Base-by-base conservation (phyloP, 2,329 filamentous ascomycete genomes). In the Apiospora rasikravindrae region DNA sequence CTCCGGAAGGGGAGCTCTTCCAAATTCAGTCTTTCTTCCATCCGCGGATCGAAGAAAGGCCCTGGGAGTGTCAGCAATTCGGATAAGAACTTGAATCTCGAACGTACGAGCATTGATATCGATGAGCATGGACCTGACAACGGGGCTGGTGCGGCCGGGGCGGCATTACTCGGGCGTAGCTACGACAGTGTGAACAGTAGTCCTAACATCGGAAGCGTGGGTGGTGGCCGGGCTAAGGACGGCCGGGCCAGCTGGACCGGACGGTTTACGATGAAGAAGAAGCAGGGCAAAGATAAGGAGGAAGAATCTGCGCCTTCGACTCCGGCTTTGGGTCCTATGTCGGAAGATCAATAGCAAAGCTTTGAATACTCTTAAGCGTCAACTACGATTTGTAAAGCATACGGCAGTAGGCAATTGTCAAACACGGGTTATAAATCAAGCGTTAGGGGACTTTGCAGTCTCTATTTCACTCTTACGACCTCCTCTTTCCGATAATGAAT, bases 1-100 rank as follows among this genome's bases (percentile, higher is more conserved):
- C 87, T 92, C 71, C 88, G 90, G 44, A 92, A 92, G 82, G 88
- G 90, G 69, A 91, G 89, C 79, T 90, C 89, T 8, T 87, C 88
- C 80, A 92, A 92, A 82, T 92, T 92, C 79, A 89, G 88, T 79
- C 83, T 91, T 73, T 86, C 89, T 16, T 89, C 88, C 1, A 79
- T 81, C 37, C 78, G 68, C 80, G 88, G 79, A 26, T 84, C 85
- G 69, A 92, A 91, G 83, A 91, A 90, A 77, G 88, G 87, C 3
- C 84, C 87, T 7, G 86, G 88, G 67, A 90, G 88, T 78, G 84
- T 86, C 22, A 85, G 86, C 68, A 87, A 88, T 75, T 89, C 88
- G 69, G 89, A 91, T 70, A 86, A 86, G 78, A 89, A 88, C 72
- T 78, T 83, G 47, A 33, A 83, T 7, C 45, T 83, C 7, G 88